These are phyloP conservation scores for Petrea volubilis DNA, from an alignment of 257 asterid species.

Conservation along the genomic window DNA sequence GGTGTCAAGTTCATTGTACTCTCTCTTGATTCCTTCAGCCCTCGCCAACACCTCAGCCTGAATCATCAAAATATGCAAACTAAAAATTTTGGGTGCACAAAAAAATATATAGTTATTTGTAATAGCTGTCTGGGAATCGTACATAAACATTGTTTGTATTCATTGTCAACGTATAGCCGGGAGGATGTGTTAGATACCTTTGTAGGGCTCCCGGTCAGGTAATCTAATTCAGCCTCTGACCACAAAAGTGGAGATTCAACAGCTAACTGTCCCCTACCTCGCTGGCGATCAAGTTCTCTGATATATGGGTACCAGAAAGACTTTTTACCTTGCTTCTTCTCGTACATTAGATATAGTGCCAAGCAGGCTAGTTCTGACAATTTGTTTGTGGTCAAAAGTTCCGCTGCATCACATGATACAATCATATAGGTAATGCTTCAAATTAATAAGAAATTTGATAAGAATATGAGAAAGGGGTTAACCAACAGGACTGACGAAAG, in stretches of 20 bases:
- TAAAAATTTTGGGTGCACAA: slow-evolving; percentile 16
- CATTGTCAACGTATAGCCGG: slow-evolving; percentile 24
- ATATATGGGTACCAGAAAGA: slow-evolving; percentile 97
- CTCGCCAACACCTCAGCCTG: slow-evolving; percentile 82
- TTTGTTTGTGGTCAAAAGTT: slow-evolving; percentile 91
- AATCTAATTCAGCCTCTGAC: slow-evolving; percentile 88
- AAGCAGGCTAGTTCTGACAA: slow-evolving; percentile 95
- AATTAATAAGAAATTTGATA: neutral
- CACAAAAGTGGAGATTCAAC: slow-evolving; percentile 96
- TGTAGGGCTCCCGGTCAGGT: slow-evolving; percentile 91
- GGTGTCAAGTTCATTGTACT: slow-evolving; percentile 94
- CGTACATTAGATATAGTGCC: slow-evolving; percentile 97
- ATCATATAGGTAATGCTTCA: slow-evolving; percentile 9
- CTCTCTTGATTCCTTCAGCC: slow-evolving; percentile 93
- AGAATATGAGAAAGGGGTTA: slow-evolving; percentile 6
- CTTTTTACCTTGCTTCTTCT: slow-evolving; percentile 93
- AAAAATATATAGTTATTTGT: neutral
- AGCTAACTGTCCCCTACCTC: slow-evolving; percentile 98
- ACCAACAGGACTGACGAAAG: neutral
- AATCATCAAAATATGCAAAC: slow-evolving; percentile 25
- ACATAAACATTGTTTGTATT: neutral
- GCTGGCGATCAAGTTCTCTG: slow-evolving; percentile 91
- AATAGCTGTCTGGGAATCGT: neutral
- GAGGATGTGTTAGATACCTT: slow-evolving; percentile 50
- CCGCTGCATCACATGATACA: slow-evolving; percentile 63